Base-by-base conservation (phyloP, 2,329 filamentous ascomycete species). In the Pleurostoma richardsiae region DNA sequence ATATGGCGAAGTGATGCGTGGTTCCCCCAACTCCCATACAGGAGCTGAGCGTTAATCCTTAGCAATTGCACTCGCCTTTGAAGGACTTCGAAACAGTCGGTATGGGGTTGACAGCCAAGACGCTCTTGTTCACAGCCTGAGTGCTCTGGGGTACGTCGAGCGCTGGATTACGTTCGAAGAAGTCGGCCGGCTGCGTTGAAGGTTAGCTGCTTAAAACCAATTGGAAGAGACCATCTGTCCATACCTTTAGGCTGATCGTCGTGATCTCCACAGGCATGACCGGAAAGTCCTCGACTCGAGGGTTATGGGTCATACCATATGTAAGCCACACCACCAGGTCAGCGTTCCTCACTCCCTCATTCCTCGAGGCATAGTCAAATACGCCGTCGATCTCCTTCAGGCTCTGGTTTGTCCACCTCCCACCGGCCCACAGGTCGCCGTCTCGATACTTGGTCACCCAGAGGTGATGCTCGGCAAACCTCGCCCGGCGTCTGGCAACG, bases 251-350 rank as follows among this genome's bases (percentile, higher is more conserved):
- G 33, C 33, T 36, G 8, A 36, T 36, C n/a, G 33, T 36, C n/a
- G 33, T 8, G 33, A 36, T 36, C 33, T 36, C 33, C 8, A n/a
- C 8, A 8, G 33, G 33, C 78, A 82, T 82, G 40, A 81, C 75
- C 1, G 77, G 77, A 62, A 79, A 81, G 53, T 82, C 78, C 52
- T 82, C 78, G 39, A 76, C 68, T 5, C 77, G 66, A 2, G 76
- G 76, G 29, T 79, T 73, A 52, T 82, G 78, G 40, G 79, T 81
- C 44, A 82, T 70, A 31, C 77, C 59, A 46, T 65, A 64, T 30
- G 73, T 69, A 1, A 73, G 64, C 68, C 70, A 76, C 19, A 76
- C 64, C 4, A 75, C 70, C 29, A 74, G 59, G 45, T 74, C 67
- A 19, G 70, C 65, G 52, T 79, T 70, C 42, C 70, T 64, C 4